Percentiles rank a stretch among this genome's conserved stretches.
phyloP scores from a whole-genome alignment of 768 basidiomycete genomes.

The Panus rudis region DNA sequence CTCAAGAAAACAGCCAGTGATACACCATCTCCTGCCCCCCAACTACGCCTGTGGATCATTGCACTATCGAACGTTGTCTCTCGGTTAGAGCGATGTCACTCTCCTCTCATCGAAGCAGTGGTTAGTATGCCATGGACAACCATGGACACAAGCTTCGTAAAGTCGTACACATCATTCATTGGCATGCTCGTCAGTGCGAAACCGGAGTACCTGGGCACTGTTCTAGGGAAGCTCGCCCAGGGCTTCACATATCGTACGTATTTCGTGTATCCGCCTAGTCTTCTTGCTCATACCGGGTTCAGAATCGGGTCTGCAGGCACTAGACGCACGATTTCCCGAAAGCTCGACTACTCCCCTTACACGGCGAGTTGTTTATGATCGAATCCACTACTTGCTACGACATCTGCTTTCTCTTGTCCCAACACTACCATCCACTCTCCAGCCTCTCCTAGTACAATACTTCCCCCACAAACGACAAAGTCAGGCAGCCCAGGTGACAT shows the following conservation, averaged over 20 bases:
- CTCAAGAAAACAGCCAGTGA: constrained; percentile 33
- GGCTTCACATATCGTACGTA: constrained; percentile 86
- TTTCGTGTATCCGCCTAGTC: constrained; percentile 3
- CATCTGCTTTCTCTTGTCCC: constrained; percentile 89
- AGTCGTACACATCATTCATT: constrained; percentile 82
- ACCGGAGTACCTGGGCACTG: constrained; percentile 84
- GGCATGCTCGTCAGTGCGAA: constrained; percentile 88
- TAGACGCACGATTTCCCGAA: constrained; percentile 52
- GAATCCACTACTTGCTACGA: constrained; percentile 78
- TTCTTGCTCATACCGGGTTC: constrained; percentile 7
- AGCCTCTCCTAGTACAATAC: constrained; percentile 73
- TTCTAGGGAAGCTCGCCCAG: constrained; percentile 74
- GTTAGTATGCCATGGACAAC: constrained; percentile 88
- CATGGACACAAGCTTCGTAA: constrained; percentile 80
- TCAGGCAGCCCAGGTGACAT: constrained; percentile 73
- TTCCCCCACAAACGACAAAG: constrained; percentile 94
- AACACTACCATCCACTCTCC: constrained; percentile 80
- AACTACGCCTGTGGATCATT: constrained; percentile 74
- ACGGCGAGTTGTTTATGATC: constrained; percentile 75
- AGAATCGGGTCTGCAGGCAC: constrained; percentile 70
- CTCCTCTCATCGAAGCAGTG: constrained; percentile 78
- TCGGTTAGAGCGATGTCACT: constrained; percentile 75
- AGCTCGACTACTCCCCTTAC: constrained; percentile 67
- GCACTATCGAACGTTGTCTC: constrained; percentile 92
- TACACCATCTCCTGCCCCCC: constrained; percentile 32